A percentile compares a stretch with the other conserved stretches of the same genome.
These are phyloP conservation scores for Aurifilum marmelostoma DNA, from an alignment of 2,329 filamentous ascomycete species.

Conservation along the genomic window DNA sequence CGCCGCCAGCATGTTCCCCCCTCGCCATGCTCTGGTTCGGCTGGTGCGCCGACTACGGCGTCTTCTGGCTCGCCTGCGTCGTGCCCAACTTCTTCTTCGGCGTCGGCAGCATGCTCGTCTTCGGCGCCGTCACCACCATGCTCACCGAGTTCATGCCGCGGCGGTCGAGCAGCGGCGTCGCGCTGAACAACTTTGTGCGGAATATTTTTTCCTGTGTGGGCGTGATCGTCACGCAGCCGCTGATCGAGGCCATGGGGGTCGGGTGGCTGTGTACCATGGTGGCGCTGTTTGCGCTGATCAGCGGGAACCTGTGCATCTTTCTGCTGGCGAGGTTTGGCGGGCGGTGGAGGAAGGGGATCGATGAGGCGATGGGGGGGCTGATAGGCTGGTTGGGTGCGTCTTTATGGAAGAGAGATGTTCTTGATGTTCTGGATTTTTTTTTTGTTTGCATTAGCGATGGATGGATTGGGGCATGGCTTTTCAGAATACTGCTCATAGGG, in stretches of 20 bases:
- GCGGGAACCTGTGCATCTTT: constrained; percentile 61
- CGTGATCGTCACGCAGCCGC: constrained; percentile 68
- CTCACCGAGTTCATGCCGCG: constrained; percentile 82
- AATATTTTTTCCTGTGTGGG: constrained; percentile 79
- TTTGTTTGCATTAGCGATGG: constrained; percentile 8
- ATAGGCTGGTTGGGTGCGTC: background rate
- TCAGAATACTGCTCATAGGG: background rate
- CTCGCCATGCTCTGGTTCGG: constrained; percentile 71
- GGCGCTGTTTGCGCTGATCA: constrained; percentile 57
- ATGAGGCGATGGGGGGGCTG: constrained; percentile 45
- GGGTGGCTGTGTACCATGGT: constrained; percentile 74
- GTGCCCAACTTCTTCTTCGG: constrained; percentile 77
- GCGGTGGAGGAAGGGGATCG: constrained; percentile 68
- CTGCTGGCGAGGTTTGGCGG: constrained; percentile 62
- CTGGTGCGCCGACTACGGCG: constrained; percentile 65
- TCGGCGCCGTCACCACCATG: constrained; percentile 76
- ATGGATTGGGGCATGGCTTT: background rate
- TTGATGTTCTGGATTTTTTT: too few relatives aligned
- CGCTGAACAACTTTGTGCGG: constrained; percentile 78
- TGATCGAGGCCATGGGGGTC: constrained; percentile 71
- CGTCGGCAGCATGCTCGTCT: constrained; percentile 77
- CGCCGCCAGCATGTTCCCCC: constrained; percentile 69
- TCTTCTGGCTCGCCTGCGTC: constrained; percentile 49
- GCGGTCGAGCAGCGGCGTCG: constrained; percentile 71
- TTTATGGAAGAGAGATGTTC: background rate